Conservation (phyloP, 495 filamentous ascomycete genomes). For the Neurospora sp. region DNA sequence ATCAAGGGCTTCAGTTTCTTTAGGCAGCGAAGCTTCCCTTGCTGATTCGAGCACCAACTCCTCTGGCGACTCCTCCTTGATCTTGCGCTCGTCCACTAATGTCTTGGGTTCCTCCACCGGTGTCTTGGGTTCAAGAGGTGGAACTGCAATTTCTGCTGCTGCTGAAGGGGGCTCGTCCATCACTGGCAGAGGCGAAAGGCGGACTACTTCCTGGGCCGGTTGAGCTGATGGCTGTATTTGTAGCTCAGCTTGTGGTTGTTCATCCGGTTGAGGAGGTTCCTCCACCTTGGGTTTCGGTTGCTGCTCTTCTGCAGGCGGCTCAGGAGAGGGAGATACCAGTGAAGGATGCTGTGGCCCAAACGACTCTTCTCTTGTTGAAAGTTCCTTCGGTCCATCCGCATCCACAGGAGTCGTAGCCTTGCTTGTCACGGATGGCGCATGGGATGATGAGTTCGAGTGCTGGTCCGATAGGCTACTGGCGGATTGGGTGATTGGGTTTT, state of each 20-base stretch:
- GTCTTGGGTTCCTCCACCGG: neutral
- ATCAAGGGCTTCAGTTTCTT: neutral
- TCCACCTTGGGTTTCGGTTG: neutral
- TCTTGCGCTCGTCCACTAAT: neutral
- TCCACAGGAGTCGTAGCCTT: slow-evolving; percentile 48
- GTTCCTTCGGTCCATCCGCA: slow-evolving; percentile 29
- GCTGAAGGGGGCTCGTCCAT: neutral
- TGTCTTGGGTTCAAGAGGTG: neutral
- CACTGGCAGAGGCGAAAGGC: neutral
- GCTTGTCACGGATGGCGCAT: slow-evolving; percentile 38
- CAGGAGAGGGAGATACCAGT: neutral
- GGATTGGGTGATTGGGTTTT: slow-evolving; percentile 22
- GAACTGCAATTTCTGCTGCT: neutral
- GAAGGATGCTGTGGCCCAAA: neutral
- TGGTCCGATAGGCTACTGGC: slow-evolving; percentile 23
- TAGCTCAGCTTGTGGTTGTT: neutral
- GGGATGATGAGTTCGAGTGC: slow-evolving; percentile 35
- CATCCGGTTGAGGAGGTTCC: neutral
- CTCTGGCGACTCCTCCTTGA: neutral
- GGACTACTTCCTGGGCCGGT: neutral
- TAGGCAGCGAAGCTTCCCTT: neutral
- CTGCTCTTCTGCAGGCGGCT: neutral
- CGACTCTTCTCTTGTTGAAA: neutral
- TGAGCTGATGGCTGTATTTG: neutral
- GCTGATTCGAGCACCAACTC: neutral